Percentiles rank a stretch among this genome's conserved stretches.
Conservation (phyloP, 306 rosid species). For the Purshia tridentata region DNA sequence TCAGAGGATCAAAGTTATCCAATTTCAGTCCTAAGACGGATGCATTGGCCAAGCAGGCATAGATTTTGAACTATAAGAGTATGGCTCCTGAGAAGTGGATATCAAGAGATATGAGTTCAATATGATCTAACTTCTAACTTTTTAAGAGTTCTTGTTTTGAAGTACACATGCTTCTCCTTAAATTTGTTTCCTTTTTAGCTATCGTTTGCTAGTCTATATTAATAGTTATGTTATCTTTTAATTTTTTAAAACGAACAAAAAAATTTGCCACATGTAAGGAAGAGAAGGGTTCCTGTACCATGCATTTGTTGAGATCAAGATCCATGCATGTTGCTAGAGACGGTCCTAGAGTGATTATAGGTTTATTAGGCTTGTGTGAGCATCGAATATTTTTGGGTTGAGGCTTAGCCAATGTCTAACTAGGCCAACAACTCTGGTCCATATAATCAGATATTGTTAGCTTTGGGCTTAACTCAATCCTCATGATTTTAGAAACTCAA, state of each 20-base stretch:
- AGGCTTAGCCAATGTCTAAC: background rate
- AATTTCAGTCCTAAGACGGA: slow-evolving; percentile 7
- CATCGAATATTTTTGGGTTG: background rate
- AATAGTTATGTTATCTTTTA: too few relatives aligned
- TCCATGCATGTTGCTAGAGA: background rate
- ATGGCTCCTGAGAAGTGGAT: background rate
- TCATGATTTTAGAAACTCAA: background rate
- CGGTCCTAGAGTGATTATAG: background rate
- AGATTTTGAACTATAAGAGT: background rate
- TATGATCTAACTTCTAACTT: background rate
- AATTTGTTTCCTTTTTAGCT: background rate
- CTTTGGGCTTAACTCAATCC: background rate
- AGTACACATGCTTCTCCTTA: background rate
- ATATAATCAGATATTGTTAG: background rate
- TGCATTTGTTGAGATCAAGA: background rate
- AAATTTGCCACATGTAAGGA: background rate
- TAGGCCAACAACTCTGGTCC: background rate
- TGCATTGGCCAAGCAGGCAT: slow-evolving; percentile 10
- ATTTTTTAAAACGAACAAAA: background rate
- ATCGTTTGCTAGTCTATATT: background rate
- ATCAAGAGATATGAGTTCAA: background rate
- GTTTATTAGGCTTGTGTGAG: slow-evolving; percentile 1
- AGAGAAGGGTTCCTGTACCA: background rate
- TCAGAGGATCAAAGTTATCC: slow-evolving; percentile 1
- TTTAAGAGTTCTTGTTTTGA: background rate